Percentiles rank a stretch among this genome's conserved stretches.
Conservation (phyloP, 2,329 filamentous ascomycete genomes). For the Alternaria tenuissima region DNA sequence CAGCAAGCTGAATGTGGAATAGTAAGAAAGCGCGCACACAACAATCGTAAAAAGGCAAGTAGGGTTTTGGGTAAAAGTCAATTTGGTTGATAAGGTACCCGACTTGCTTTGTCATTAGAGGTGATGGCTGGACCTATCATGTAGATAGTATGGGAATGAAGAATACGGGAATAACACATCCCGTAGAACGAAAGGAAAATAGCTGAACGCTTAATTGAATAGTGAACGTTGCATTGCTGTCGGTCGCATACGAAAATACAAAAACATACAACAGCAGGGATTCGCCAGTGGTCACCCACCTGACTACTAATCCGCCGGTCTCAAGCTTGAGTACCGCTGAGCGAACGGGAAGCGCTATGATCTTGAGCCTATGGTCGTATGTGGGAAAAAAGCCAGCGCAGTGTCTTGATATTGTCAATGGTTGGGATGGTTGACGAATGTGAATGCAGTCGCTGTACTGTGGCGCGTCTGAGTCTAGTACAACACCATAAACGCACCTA, state of each 20-base stretch:
- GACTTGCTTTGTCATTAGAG: background rate
- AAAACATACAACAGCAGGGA: conserved; percentile 20
- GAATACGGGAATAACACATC: background rate
- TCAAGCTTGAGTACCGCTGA: conserved; percentile 11
- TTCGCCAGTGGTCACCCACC: conserved; percentile 18
- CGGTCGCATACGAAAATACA: conserved; percentile 3
- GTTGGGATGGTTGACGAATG: background rate
- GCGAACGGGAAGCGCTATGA: conserved; percentile 15
- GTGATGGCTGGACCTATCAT: background rate
- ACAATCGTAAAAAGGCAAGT: background rate
- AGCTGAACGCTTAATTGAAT: background rate
- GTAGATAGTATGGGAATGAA: background rate
- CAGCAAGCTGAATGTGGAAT: background rate
- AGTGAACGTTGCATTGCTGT: background rate
- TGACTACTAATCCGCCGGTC: conserved; percentile 16
- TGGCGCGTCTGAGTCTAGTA: background rate
- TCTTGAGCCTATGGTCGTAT: conserved; percentile 15
- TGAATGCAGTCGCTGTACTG: background rate
- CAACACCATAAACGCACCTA: background rate
- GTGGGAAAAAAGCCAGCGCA: background rate
- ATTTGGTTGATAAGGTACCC: background rate
- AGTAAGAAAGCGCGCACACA: background rate
- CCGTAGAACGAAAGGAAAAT: background rate
- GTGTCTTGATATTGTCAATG: background rate
- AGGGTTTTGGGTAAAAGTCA: background rate